Conservation (phyloP, 2,329 filamentous ascomycete genomes). For the Tricladium varicosporioides region DNA sequence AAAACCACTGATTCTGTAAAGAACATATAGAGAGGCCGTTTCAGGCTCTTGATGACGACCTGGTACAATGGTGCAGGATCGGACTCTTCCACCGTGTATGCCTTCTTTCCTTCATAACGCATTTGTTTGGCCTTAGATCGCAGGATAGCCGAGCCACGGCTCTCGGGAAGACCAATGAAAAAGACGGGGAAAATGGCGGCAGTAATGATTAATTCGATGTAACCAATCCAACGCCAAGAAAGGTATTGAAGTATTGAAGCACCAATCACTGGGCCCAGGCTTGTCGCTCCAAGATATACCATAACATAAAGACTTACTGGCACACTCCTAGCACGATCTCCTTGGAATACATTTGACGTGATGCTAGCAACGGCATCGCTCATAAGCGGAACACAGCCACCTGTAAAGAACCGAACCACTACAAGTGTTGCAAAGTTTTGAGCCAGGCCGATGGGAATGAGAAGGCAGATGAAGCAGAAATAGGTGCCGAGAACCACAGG, state of each 20-base stretch:
- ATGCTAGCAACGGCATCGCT: constrained; percentile 19
- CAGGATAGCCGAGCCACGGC: constrained; percentile 41
- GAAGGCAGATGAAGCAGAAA: constrained; percentile 27
- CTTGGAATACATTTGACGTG: constrained; percentile 24
- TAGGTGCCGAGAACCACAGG: constrained; percentile 28
- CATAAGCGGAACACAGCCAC: constrained; percentile 26
- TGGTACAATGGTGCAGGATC: constrained; percentile 6
- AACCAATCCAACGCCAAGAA: constrained; percentile 32
- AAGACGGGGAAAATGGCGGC: constrained; percentile 41
- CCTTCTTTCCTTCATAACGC: constrained; percentile 15
- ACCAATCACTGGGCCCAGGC: constrained; percentile 31
- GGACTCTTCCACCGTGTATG: constrained; percentile 6
- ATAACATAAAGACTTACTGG: constrained; percentile 57
- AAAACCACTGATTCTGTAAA: constrained; percentile 58
- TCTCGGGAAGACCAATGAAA: constrained; percentile 42
- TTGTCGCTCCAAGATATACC: constrained; percentile 71
- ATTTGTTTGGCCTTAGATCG: constrained; percentile 2
- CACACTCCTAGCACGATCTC: constrained; percentile 24
- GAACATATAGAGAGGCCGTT: constrained; percentile 41
- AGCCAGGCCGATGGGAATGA: constrained; percentile 34
- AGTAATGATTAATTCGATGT: constrained; percentile 39
- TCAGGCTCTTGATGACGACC: constrained; percentile 2
- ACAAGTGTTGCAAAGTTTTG: constrained; percentile 31
- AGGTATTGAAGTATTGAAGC: constrained; percentile 23
- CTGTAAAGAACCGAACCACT: constrained; percentile 30